Evolutionary conservation across 225 moss, liverwort and hornwort genomes (phyloP), one percentile per base, ranked within the genome.

Genomic region (Sphagnum contortum): DNA sequence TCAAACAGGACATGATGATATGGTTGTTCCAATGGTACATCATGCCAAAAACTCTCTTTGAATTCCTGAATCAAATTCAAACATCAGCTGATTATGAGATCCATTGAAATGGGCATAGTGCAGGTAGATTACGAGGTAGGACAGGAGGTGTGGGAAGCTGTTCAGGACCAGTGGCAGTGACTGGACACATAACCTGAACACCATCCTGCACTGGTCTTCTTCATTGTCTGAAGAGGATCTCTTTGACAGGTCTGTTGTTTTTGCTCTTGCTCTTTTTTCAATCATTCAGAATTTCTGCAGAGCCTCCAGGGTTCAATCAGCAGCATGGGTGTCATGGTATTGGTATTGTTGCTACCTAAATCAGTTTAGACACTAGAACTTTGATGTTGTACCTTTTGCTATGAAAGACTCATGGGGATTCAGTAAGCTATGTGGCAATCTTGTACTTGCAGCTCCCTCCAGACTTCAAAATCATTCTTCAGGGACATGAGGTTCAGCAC

Each of bases 21-120:
- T 91, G 47, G 87, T 94, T 59, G 94, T 94, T 69, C 89, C 94
- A 12, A 91, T 94, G 94, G 88, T 89, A 70, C n/a, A n/a, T n/a
- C n/a, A n/a, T n/a, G n/a, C n/a, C n/a, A n/a, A n/a, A n/a, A n/a
- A n/a, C n/a, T n/a, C n/a, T n/a, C n/a, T n/a, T n/a, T n/a, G n/a
- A n/a, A n/a, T n/a, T n/a, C n/a, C n/a, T n/a, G n/a, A n/a, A n/a
- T n/a, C n/a, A n/a, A n/a, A n/a, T n/a, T n/a, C n/a, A n/a, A n/a
- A n/a, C n/a, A n/a, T n/a, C n/a, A n/a, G n/a, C n/a, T n/a, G n/a
- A n/a, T n/a, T n/a, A n/a, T n/a, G n/a, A n/a, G n/a, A n/a, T n/a
- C n/a, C n/a, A n/a, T n/a, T n/a, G n/a, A n/a, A n/a, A n/a, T n/a
- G n/a, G n/a, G n/a, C n/a, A n/a, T n/a, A n/a, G n/a, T 44, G 49